phyloP scores from a whole-genome alignment of 345 rosid species.

The Gossypium australe region DNA sequence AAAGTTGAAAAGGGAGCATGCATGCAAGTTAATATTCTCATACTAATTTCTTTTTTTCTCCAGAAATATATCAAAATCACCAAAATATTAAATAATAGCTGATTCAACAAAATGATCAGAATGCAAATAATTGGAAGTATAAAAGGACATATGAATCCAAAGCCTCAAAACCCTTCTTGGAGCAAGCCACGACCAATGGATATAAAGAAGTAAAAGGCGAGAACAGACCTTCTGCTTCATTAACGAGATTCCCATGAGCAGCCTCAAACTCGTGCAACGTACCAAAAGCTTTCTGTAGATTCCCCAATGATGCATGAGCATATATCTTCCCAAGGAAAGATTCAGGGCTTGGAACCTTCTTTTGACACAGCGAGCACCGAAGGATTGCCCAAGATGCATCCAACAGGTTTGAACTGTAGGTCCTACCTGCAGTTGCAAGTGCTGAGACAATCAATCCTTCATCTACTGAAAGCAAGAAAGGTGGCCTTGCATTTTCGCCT shows the following conservation, averaged over 20 bases:
- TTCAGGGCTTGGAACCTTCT: constrained; percentile 65
- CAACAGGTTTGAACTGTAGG: constrained; percentile 54
- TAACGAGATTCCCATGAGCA: constrained; percentile 37
- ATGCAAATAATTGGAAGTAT: background rate
- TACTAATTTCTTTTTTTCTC: background rate
- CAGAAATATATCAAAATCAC: background rate
- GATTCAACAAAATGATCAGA: background rate
- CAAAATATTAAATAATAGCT: background rate
- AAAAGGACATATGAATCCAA: constrained; percentile 57
- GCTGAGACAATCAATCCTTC: constrained; percentile 78
- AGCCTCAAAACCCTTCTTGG: constrained; percentile 78
- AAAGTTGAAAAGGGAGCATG: background rate
- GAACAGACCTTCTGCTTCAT: constrained; percentile 47
- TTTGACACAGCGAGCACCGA: constrained; percentile 55
- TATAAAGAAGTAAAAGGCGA: constrained; percentile 78
- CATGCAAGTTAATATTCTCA: background rate
- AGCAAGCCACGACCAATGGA: constrained; percentile 81
- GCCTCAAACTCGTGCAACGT: constrained; percentile 67
- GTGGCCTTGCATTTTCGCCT: constrained; percentile 64
- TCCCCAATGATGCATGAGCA: constrained; percentile 71
- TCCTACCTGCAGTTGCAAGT: constrained; percentile 86
- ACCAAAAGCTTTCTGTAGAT: constrained; percentile 64
- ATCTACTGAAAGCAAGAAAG: constrained; percentile 57
- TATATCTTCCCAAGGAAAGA: constrained; percentile 70
- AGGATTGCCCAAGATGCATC: constrained; percentile 83